Percentiles rank a stretch among this genome's conserved stretches.
Conservation (phyloP, 139 green algal species). For the Ettlia oleoabundans region DNA sequence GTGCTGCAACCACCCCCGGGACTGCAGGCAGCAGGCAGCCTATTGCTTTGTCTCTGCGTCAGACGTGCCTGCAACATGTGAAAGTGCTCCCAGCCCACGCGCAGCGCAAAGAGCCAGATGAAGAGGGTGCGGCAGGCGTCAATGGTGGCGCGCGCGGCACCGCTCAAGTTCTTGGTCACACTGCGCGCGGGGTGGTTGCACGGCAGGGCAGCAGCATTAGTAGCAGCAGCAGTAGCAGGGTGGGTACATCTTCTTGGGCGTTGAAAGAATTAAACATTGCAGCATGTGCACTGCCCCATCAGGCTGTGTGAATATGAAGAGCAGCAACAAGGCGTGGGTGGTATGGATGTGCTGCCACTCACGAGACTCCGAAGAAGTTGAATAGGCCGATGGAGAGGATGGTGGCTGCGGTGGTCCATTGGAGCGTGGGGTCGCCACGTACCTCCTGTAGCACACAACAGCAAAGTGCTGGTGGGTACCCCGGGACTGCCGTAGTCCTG, state of each 20-base stretch:
- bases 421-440: slow-evolving; percentile 12
- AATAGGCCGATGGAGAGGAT: slow-evolving; percentile 81
- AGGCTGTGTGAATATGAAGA: too few relatives aligned
- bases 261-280: too few relatives aligned
- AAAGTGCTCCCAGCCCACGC: slow-evolving; percentile 85
- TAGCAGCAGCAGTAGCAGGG: too few relatives aligned
- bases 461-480: too few relatives aligned
- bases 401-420: slow-evolving; percentile 33
- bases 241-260: too few relatives aligned
- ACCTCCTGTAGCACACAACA: slow-evolving; percentile 22
- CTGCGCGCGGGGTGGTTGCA: neutral
- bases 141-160: slow-evolving; percentile 78
- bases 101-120: slow-evolving; percentile 80
- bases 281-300: neutral
- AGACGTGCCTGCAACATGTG: slow-evolving; percentile 78
- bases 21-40: neutral
- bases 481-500: too few relatives aligned
- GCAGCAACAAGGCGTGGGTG: neutral
- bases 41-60: neutral
- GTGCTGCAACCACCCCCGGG: too few relatives aligned
- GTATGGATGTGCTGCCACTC: neutral
- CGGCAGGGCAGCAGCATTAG: neutral
- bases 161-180: slow-evolving; percentile 75
- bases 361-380: slow-evolving; percentile 77
- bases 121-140: slow-evolving; percentile 85